Evolutionary conservation across 2,329 filamentous ascomycete species (phyloP).

Genomic region (Onygena corvina): DNA sequence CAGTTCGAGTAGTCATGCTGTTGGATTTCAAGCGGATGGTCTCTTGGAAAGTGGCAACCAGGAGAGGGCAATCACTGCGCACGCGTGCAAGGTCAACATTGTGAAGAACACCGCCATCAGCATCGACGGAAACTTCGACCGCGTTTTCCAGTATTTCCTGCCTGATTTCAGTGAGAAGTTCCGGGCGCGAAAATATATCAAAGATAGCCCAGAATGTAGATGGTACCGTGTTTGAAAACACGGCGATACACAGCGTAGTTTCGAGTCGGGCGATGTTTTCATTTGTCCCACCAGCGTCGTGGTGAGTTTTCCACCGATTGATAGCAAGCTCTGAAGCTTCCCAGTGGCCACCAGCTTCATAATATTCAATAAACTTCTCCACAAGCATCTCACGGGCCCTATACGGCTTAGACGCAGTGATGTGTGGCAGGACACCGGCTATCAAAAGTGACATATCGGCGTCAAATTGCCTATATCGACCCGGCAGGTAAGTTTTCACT

Average conservation of each 20-base stretch:
- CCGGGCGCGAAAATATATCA: constrained; percentile 33
- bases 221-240: constrained; percentile 34
- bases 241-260: constrained; percentile 22
- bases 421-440: not conserved
- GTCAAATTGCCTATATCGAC: not conserved
- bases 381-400: not conserved
- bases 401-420: not conserved
- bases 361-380: not conserved
- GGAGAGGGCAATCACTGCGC: not conserved
- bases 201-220: constrained; percentile 37
- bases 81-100: not conserved
- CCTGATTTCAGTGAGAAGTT: not conserved
- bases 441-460: not conserved
- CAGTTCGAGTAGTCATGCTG: not conserved
- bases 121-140: not conserved
- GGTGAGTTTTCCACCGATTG: not conserved
- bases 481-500: not conserved
- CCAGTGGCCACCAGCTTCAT: not conserved
- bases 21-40: not conserved
- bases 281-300: not conserved
- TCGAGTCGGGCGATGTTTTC: constrained; percentile 22
- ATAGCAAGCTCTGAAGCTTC: not conserved
- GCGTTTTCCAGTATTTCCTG: not conserved
- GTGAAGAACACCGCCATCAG: not conserved
- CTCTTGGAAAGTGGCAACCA: constrained; percentile 1